Conservation (phyloP, 768 basidiomycete genomes). For the Tricholoma furcatifolium region DNA sequence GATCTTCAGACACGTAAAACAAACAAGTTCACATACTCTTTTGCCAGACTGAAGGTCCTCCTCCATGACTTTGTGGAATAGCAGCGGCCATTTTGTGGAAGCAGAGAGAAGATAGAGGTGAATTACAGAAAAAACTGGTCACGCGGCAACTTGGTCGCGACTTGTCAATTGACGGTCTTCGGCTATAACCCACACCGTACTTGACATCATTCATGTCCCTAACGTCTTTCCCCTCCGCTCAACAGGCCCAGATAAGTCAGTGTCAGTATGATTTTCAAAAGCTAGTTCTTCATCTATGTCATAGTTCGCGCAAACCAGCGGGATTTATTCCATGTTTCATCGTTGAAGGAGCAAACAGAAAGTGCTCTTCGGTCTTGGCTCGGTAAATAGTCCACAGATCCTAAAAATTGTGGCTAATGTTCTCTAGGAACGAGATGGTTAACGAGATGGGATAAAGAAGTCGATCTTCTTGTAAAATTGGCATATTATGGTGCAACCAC, state of each 20-base stretch:
- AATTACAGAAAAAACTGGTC: constrained; percentile 14
- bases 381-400: constrained; percentile 42
- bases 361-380: constrained; percentile 74
- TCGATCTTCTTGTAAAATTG: constrained; percentile 66
- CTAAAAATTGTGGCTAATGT: constrained; percentile 1
- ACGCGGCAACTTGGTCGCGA: constrained; percentile 2
- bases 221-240: constrained; percentile 67
- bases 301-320: constrained; percentile 84
- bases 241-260: constrained; percentile 87
- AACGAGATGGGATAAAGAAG: constrained; percentile 77
- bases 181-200: neutral
- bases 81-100: constrained; percentile 19
- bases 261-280: neutral
- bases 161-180: no score
- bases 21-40: constrained; percentile 53
- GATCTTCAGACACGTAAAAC: constrained; percentile 2
- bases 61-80: constrained; percentile 35
- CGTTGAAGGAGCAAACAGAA: constrained; percentile 74
- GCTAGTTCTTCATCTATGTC: constrained; percentile 10
- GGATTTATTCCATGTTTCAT: constrained; percentile 74
- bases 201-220: constrained; percentile 16
- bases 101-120: neutral
- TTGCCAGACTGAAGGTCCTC: constrained; percentile 65
- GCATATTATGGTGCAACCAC: constrained; percentile 74
- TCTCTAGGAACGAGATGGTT: constrained; percentile 75